A percentile compares a stretch with the other conserved stretches of the same genome.
These are phyloP conservation scores for Primulina tabacum DNA, from an alignment of 257 asterid genomes.

Conservation along the genomic window DNA sequence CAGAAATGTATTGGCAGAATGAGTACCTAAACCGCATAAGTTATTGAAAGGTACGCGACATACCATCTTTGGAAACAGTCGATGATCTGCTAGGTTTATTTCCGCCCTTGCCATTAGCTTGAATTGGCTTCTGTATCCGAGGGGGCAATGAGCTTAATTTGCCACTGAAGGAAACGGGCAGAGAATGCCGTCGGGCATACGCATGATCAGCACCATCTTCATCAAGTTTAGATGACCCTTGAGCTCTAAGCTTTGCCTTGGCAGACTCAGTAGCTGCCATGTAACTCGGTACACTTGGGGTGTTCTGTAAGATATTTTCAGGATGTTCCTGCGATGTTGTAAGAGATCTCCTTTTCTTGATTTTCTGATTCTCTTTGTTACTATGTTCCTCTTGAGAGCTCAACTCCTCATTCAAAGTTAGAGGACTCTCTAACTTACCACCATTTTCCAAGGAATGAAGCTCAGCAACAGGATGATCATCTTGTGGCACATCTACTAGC, in stretches of 20 bases:
- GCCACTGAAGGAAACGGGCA: conserved; percentile 60
- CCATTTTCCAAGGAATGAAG: conserved; percentile 44
- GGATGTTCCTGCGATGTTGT: conserved; percentile 67
- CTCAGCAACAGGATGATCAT: conserved; percentile 40
- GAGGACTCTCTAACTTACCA: conserved; percentile 31
- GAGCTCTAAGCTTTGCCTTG: conserved; percentile 90
- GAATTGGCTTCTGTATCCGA: conserved; percentile 65
- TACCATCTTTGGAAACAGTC: conserved; percentile 68
- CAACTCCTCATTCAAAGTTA: conserved; percentile 39
- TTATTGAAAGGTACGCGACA: conserved; percentile 17
- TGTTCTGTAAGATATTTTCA: conserved; percentile 65
- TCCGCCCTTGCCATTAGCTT: conserved; percentile 64
- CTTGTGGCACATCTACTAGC: conserved; percentile 30
- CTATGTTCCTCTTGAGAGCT: conserved; percentile 49
- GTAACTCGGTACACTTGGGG: conserved; percentile 78
- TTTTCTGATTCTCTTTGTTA: conserved; percentile 58
- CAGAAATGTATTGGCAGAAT: background rate
- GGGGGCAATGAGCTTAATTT: conserved; percentile 66
- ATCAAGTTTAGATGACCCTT: conserved; percentile 50
- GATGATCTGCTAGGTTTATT: conserved; percentile 47
- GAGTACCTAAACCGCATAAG: background rate
- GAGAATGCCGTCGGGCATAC: conserved; percentile 68
- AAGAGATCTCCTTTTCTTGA: conserved; percentile 68
- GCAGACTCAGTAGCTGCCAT: conserved; percentile 94
- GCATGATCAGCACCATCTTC: conserved; percentile 62